phyloP scores from a whole-genome alignment of 176 grass and related monocot species.

The Oryza australiensis region DNA sequence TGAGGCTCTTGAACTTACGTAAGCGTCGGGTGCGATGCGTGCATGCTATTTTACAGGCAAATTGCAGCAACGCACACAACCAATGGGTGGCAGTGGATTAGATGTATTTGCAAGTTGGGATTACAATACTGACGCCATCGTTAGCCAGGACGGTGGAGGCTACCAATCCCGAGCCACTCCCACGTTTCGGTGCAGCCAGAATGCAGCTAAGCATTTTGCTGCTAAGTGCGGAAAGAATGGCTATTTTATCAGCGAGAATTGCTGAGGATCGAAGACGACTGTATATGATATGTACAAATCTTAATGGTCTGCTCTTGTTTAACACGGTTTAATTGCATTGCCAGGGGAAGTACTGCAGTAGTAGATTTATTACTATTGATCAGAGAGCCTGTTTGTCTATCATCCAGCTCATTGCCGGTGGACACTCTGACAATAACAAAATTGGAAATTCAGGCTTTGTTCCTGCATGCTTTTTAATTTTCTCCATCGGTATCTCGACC shows the following conservation, averaged over 20 bases:
- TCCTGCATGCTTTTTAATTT: too few relatives aligned
- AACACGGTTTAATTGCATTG: too few relatives aligned
- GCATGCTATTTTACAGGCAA: constrained; percentile 39
- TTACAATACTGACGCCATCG: constrained; percentile 30
- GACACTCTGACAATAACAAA: neutral
- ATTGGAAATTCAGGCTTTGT: too few relatives aligned
- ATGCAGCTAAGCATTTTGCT: neutral
- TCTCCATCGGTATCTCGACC: too few relatives aligned
- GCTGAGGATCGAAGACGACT: neutral
- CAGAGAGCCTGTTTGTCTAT: neutral
- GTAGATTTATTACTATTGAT: too few relatives aligned
- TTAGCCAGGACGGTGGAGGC: constrained; percentile 37
- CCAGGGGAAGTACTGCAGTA: too few relatives aligned
- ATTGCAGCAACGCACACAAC: constrained; percentile 28
- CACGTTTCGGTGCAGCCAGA: constrained; percentile 29
- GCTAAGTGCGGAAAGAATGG: neutral
- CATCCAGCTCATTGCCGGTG: neutral
- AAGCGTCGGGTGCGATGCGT: neutral
- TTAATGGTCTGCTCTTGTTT: too few relatives aligned
- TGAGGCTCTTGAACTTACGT: constrained; percentile 2
- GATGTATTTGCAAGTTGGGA: constrained; percentile 43
- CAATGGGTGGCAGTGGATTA: constrained; percentile 37
- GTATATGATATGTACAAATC: too few relatives aligned
- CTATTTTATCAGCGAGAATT: constrained; percentile 12
- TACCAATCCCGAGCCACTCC: constrained; percentile 46